Conservation (phyloP, 108 stramenopile species). For the Cyclotella cryptica region DNA sequence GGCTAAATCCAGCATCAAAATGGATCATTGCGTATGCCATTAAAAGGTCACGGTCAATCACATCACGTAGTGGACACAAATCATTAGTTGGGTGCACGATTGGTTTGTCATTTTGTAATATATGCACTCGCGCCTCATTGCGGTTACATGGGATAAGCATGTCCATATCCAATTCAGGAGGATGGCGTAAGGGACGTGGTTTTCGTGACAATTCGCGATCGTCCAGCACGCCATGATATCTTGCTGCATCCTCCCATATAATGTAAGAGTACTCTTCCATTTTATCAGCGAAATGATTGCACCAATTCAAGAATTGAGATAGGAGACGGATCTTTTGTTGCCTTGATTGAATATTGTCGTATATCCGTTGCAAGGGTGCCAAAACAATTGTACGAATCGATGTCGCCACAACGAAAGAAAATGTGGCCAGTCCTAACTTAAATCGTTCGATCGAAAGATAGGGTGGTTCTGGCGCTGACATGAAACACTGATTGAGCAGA, state of each 20-base stretch:
- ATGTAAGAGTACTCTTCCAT: constrained; percentile 4
- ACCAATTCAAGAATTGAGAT: not conserved
- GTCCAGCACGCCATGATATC: not conserved
- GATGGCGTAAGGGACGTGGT: constrained; percentile 3
- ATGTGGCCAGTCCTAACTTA: constrained; percentile 2
- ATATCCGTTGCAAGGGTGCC: constrained; percentile 9
- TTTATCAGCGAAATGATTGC: not conserved
- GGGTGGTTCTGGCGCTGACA: not conserved
- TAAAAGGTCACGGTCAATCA: constrained; percentile 33
- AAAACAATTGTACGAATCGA: constrained; percentile 9
- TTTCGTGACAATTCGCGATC: not conserved
- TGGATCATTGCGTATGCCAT: constrained; percentile 22
- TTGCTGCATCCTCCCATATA: constrained; percentile 21
- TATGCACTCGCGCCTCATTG: constrained; percentile 4
- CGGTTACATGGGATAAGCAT: constrained; percentile 34
- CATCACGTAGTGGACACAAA: constrained; percentile 32
- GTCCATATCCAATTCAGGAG: constrained; percentile 40
- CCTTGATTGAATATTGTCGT: not conserved
- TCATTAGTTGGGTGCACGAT: too few relatives aligned
- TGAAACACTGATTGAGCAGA: not conserved
- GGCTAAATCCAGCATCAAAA: constrained; percentile 32
- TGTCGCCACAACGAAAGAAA: constrained; percentile 6
- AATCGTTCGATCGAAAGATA: not conserved
- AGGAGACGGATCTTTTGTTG: not conserved
- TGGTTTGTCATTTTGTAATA: constrained; percentile 1